Conservation (phyloP, 2,329 filamentous ascomycete species). For the Aphanocladium album region DNA sequence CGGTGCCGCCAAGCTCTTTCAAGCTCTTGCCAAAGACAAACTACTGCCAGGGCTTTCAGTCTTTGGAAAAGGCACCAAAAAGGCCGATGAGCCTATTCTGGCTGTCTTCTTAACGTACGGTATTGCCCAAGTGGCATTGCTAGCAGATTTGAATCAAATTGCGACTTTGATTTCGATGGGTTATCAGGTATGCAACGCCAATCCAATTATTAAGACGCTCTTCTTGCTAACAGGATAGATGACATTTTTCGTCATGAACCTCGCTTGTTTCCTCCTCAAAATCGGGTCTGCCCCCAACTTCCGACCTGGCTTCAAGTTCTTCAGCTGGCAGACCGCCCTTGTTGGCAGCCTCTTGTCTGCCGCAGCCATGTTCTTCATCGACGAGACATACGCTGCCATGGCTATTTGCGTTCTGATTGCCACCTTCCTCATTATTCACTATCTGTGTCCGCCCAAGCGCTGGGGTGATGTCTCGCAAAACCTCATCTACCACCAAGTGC, state of each 20-base stretch:
- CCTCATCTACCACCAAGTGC: constrained; percentile 78
- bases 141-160: constrained; percentile 82
- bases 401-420: constrained; percentile 69
- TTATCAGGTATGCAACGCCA: constrained; percentile 59
- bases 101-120: constrained; percentile 72
- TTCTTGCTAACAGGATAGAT: constrained; percentile 43
- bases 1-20: constrained; percentile 76
- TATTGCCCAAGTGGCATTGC: constrained; percentile 72
- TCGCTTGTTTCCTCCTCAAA: constrained; percentile 82
- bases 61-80: constrained; percentile 69
- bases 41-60: constrained; percentile 69
- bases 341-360: constrained; percentile 71
- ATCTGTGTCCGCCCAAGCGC: constrained; percentile 75
- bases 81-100: constrained; percentile 67
- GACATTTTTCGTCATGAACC: constrained; percentile 85
- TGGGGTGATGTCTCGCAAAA: constrained; percentile 91
- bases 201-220: not conserved
- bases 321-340: constrained; percentile 78
- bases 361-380: constrained; percentile 84
- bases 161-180: constrained; percentile 88
- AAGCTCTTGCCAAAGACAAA: constrained; percentile 74
- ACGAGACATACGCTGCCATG: constrained; percentile 71
- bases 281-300: constrained; percentile 87
- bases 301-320: constrained; percentile 81
- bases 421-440: constrained; percentile 82